Percentiles rank a stretch among this genome's conserved stretches.
Conservation (phyloP, 176 grass and related monocot species). For the Elymus sibiricus region DNA sequence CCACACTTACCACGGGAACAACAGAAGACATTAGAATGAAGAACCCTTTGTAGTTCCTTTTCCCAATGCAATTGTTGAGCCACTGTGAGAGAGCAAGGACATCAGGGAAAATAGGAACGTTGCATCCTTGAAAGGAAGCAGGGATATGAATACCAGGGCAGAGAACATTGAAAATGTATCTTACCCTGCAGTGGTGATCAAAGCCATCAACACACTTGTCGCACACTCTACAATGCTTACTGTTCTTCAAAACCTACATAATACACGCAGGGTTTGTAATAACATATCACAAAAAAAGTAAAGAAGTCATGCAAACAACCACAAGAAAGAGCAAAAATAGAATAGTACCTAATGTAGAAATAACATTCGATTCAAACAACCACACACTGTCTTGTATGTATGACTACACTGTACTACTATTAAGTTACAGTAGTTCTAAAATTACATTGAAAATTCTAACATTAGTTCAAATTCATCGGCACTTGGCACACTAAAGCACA, state of each 20-base stretch:
- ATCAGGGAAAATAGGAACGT: background rate
- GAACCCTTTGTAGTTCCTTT: slow-evolving; percentile 88
- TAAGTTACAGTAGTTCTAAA: background rate
- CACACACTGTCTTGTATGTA: background rate
- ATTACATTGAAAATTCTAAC: slow-evolving; percentile 3
- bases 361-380: background rate
- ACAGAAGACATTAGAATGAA: slow-evolving; percentile 83
- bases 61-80: slow-evolving; percentile 97
- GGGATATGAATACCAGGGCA: background rate
- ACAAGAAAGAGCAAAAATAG: background rate
- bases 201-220: too few species aligned
- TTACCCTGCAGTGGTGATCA: slow-evolving; percentile 97
- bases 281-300: background rate
- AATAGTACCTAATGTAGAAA: too few species aligned
- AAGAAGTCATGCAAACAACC: background rate
- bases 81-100: slow-evolving; percentile 47
- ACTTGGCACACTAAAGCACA: background rate
- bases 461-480: background rate
- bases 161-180: background rate
- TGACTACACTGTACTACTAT: background rate
- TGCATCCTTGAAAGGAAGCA: background rate
- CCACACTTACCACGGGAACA: slow-evolving; percentile 64
- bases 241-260: slow-evolving; percentile 83
- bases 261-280: background rate
- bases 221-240: slow-evolving; percentile 97